These are phyloP conservation scores for Talaromyces sp. DNA, from an alignment of 2,329 filamentous ascomycete species.

Conservation along the genomic window DNA sequence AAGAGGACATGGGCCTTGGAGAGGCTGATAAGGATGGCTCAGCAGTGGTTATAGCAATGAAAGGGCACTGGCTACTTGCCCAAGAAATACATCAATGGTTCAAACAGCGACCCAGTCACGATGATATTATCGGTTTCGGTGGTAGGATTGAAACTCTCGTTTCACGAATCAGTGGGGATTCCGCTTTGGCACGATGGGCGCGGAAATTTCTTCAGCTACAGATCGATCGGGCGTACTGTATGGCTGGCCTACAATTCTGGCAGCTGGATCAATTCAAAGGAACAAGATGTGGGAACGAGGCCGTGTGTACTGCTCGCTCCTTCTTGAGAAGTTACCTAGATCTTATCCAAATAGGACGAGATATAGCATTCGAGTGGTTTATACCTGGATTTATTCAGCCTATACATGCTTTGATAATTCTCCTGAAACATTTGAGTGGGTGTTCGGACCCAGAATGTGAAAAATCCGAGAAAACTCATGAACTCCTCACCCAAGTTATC, in stretches of 20 bases:
- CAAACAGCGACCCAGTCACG: neutral
- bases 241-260: neutral
- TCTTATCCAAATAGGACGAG: neutral
- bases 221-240: constrained; percentile 1
- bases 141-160: neutral
- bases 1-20: neutral
- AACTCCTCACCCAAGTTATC: neutral
- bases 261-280: neutral
- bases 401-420: neutral
- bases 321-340: neutral
- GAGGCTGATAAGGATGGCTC: neutral
- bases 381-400: constrained; percentile 1
- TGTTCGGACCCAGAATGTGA: neutral
- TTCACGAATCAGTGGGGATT: neutral
- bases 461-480: neutral
- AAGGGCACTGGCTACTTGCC: neutral
- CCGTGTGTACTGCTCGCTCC: neutral
- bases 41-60: neutral
- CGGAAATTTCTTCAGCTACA: neutral
- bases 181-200: neutral
- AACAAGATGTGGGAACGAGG: neutral
- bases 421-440: neutral
- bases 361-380: neutral
- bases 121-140: neutral
- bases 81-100: neutral